Base-by-base conservation (phyloP, 768 basidiomycete species). In the Russula foetens region DNA sequence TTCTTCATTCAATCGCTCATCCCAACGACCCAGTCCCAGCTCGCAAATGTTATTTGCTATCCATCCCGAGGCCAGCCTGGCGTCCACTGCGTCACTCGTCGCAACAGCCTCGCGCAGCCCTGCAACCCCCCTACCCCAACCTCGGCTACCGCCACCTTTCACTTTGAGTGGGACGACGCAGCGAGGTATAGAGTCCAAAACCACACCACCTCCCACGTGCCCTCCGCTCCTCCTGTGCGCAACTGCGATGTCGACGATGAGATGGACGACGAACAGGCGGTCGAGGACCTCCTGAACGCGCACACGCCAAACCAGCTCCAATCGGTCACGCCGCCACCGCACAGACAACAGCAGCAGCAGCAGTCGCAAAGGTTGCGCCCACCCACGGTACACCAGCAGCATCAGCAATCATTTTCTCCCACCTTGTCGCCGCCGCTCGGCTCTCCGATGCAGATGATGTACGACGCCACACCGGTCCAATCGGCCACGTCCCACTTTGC, bases 1-100 rank as follows among this genome's bases (percentile, higher is more conserved):
- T n/a, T n/a, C n/a, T n/a, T n/a, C n/a, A n/a, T n/a, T n/a, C n/a
- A n/a, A n/a, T n/a, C n/a, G n/a, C n/a, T n/a, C n/a, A n/a, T n/a
- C n/a, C n/a, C n/a, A n/a, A n/a, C n/a, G n/a, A n/a, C 28, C 24
- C 58, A 80, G 79, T 70, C 77, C 33, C 79, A 80, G 69, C 76
- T 80, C 19, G 67, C 75, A n/a, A 76, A 81, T 63, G 71, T 77
- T 14, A 71, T 80, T 35, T 69, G 74, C 50, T 64, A 69, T 9
- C 76, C 76, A 62, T 70, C 70, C 21, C 67, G 64, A 59, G 23
- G 62, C 48, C 46, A 69, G 43, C 26, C 67, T n/a, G 59, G 58
- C 14, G 58, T 41, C 60, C 68, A 7, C 55, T 66, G 44, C 65
- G 63, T 53, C 44, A 67, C 70, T 23, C 73, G 72, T 55, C 71